Evolutionary conservation across 2,329 filamentous ascomycete genomes (phyloP).

Genomic region (Fusarium continuum): DNA sequence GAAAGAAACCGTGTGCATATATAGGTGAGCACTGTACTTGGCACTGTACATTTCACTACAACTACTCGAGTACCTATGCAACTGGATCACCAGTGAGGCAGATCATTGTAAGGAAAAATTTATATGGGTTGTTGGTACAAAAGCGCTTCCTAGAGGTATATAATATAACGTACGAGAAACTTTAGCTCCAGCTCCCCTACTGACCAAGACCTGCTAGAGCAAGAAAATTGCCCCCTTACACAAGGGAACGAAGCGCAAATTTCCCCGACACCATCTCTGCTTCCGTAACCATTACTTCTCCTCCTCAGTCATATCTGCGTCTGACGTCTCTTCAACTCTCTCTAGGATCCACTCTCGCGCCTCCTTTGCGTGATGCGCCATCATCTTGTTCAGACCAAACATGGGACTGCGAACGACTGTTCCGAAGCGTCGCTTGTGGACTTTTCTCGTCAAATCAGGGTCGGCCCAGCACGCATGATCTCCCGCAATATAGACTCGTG

Average conservation of each 20-base stretch:
- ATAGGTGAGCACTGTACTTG: neutral
- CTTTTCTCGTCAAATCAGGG: constrained; percentile 66
- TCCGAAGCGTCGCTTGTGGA: constrained; percentile 69
- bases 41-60: neutral
- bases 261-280: neutral
- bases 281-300: constrained; percentile 49
- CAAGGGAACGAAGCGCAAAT: neutral
- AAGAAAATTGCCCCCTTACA: neutral
- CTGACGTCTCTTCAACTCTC: constrained; percentile 47
- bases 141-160: constrained; percentile 4
- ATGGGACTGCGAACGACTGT: constrained; percentile 62
- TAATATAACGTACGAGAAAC: constrained; percentile 7
- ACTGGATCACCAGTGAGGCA: neutral
- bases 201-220: neutral
- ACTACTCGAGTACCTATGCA: too few relatives aligned
- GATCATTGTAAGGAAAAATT: neutral
- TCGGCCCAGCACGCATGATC: constrained; percentile 81
- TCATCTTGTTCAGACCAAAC: constrained; percentile 63
- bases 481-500: constrained; percentile 78
- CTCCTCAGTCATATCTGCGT: constrained; percentile 60
- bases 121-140: neutral
- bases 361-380: constrained; percentile 62
- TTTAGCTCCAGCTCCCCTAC: neutral
- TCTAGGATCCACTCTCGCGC: constrained; percentile 61
- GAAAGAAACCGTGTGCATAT: constrained; percentile 29